Base-by-base conservation (phyloP, 495 filamentous ascomycete genomes). In the Penicillium riverlandense region DNA sequence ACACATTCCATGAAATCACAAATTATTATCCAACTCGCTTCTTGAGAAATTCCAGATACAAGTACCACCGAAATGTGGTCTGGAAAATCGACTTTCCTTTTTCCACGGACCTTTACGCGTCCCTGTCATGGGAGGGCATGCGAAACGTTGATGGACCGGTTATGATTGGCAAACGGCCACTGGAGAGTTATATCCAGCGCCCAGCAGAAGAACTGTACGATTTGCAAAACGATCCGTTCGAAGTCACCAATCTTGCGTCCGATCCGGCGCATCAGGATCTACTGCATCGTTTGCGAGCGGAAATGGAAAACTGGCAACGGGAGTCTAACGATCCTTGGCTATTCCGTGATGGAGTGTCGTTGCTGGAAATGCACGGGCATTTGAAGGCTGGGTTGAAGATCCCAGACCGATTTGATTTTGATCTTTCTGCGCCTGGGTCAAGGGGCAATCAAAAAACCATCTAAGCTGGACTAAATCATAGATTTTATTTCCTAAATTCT, bases 21-120 rank as follows among this genome's bases (percentile, higher is more conserved):
- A 70, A 70, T 45, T 72, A 70, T 44, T 72, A 57, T 53, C 68
- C 68, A 1, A 72, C 68, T 2, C 58, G 68, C 7, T 58, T 60
- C 49, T 31, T 70, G 6, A 57, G 68, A 32, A 59, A 56, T 7
- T 49, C 48, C 6, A 36, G 50, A 11, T 66, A 56, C 52, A 72
- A 72, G 38, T 72, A 72, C 42, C 68, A 72, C 40, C 59, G 68
- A 34, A 72, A 72, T 40, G 43, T 70, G 1, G 67, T 62, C 1
- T 69, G 57, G 53, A 44, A 54, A 8, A 54, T 72, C 6, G 65
- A 70, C 43, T 72, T 72, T 38, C 68, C 68, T 2, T 67, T 72
- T 31, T 58, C 67, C 0, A 53, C 63, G n/a, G 68, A 72, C 43
- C 50, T 70, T 1, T 72, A 72, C 38, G 61, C 50, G 6, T 62